phyloP scores from a whole-genome alignment of 768 basidiomycete genomes.

The Termitomyces eurrhizus region DNA sequence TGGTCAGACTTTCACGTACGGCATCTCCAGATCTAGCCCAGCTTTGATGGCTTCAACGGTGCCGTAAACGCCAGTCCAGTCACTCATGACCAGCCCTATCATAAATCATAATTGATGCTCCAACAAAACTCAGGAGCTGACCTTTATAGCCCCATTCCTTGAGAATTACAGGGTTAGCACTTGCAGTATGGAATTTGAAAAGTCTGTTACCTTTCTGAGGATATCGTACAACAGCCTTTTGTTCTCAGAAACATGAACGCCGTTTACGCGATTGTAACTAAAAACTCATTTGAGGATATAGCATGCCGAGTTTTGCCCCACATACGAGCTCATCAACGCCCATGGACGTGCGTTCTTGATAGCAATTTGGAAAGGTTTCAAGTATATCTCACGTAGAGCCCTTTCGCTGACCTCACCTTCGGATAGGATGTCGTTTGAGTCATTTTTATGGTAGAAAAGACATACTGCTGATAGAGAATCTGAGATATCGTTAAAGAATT shows the following conservation, averaged over 20 bases:
- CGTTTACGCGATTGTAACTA: constrained; percentile 60
- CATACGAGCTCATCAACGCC: constrained; percentile 58
- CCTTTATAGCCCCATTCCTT: constrained; percentile 64
- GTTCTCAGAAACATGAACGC: constrained; percentile 55
- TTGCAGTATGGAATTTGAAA: neutral
- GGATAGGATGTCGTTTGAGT: neutral
- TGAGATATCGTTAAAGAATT: constrained; percentile 4
- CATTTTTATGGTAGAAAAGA: neutral
- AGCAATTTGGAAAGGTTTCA: constrained; percentile 60
- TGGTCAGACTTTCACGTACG: constrained; percentile 30
- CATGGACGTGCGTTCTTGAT: constrained; percentile 50
- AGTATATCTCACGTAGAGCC: constrained; percentile 56
- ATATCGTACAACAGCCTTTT: constrained; percentile 46
- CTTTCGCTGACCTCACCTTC: constrained; percentile 44
- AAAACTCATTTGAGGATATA: neutral
- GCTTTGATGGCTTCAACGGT: constrained; percentile 52
- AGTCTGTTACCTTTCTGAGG: constrained; percentile 37
- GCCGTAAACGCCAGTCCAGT: constrained; percentile 51
- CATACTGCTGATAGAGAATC: constrained; percentile 46
- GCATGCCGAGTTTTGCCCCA: neutral
- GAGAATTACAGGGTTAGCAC: neutral
- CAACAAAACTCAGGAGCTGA: neutral
- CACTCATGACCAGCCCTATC: constrained; percentile 54
- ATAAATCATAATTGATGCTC: neutral
- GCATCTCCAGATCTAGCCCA: constrained; percentile 65